Base-by-base conservation (phyloP, 257 asterid species). In the Orobanche coerulescens region DNA sequence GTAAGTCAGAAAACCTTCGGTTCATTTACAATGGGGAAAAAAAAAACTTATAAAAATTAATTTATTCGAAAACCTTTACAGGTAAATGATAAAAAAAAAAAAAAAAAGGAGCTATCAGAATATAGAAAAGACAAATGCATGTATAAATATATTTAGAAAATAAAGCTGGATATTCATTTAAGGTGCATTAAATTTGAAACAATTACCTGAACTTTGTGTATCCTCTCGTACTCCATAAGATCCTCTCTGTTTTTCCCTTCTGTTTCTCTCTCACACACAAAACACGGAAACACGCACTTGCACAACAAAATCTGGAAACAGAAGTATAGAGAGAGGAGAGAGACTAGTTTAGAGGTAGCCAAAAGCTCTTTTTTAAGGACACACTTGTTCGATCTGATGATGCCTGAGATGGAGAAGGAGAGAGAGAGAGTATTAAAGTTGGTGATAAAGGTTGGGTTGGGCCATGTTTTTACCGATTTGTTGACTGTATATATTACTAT, bases 181-280 rank as follows among this genome's bases (percentile, higher is more conserved):
- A 26, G 58, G 28, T 30, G 34, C 51, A 14, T 2, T 3, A 36
- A 36, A 36, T 3, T 5, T 5, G 42, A 7, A 36, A 26, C 2
- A 2, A 10, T 2, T 73, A 85, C 96, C 98, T 88, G 96, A 70
- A 67, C 78, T 73, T 88, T 91, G 86, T 88, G 93, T 84, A 91
- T 88, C 87, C 96, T 78, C 73, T 85, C 95, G 93, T 91, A 91
- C 79, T 91, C 98, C 98, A 91, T 91, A 33, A 52, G 89, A 83
- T 77, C 68, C 77, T 66, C 57, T 49, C 64, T 42, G 33, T 12
- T 23, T 36, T 47, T 20, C 33, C 49, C 43, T 13, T 1, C 3
- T 3, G 3, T 49, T 23, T 49, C 56, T 49, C 56, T 67, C 47
- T 24, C 68, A 6, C 59, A n/a, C 64, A 55, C 51, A 12, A n/a